Evolutionary conservation across 768 basidiomycete genomes (phyloP).

Genomic region (Pleurotus eryngii): DNA sequence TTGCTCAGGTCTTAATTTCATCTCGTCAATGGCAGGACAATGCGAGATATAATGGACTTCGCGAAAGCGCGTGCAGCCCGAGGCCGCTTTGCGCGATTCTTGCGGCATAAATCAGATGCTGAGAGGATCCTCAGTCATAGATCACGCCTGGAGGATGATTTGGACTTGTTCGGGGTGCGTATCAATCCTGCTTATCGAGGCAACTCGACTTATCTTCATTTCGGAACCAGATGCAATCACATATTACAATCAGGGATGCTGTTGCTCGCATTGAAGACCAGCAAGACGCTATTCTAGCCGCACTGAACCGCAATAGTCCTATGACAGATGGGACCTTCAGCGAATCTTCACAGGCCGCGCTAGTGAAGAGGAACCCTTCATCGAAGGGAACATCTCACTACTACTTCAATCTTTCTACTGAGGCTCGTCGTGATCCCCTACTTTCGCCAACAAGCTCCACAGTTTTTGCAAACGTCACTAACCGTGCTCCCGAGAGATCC

Average conservation of each 20-base stretch:
- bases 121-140: constrained; percentile 17
- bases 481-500: not conserved
- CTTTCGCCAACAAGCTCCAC: not conserved
- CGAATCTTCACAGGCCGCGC: not conserved
- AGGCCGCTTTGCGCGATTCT: constrained; percentile 10
- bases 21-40: constrained; percentile 8
- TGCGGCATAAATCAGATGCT: constrained; percentile 13
- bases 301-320: not conserved
- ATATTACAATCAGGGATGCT: constrained; percentile 18
- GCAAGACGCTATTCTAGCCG: constrained; percentile 1
- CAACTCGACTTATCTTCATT: not conserved
- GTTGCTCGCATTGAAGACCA: constrained; percentile 13
- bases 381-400: not conserved
- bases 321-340: not conserved
- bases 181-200: not conserved
- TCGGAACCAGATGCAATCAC: constrained; percentile 15
- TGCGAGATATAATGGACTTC: constrained; percentile 16
- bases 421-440: not conserved
- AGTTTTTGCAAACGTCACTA: not conserved
- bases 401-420: not conserved
- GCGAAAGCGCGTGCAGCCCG: constrained; percentile 11
- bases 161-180: constrained; percentile 23
- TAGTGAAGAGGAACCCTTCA: not conserved
- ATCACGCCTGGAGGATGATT: constrained; percentile 14
- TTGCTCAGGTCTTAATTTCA: not conserved